Evolutionary conservation across 2,329 filamentous ascomycete species (phyloP).

Genomic region (Plectosphaerella plurivora): DNA sequence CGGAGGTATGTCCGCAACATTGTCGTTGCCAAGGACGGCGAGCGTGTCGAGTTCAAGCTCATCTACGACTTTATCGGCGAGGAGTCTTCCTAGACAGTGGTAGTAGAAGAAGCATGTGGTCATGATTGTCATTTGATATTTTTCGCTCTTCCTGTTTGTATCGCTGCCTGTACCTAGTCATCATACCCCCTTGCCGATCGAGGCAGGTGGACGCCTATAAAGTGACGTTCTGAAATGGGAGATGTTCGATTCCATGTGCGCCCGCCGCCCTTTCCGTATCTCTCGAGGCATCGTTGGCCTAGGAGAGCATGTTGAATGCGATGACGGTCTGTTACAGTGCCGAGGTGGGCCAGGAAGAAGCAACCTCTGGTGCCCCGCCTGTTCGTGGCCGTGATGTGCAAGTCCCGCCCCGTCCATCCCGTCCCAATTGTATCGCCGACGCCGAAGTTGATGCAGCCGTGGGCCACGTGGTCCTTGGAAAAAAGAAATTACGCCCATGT

Average conservation of each 20-base stretch:
- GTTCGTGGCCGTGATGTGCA: too few species aligned
- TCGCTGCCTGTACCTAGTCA: background rate
- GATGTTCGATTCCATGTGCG: too few species aligned
- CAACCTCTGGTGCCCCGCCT: too few species aligned
- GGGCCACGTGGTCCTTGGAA: too few species aligned
- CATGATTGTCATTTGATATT: too few species aligned
- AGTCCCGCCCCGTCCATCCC: background rate
- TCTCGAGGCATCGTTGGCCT: too few species aligned
- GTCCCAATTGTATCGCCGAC: slow-evolving; percentile 5
- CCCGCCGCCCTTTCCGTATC: too few species aligned
- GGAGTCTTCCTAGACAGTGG: slow-evolving; percentile 1
- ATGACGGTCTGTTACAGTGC: background rate
- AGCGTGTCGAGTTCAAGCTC: slow-evolving; percentile 46
- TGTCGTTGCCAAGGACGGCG: slow-evolving; percentile 43
- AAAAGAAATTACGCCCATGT: background rate
- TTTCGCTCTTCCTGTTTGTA: slow-evolving; percentile 1
- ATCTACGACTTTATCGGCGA: slow-evolving; percentile 48
- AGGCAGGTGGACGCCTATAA: too few species aligned
- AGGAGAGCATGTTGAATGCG: background rate
- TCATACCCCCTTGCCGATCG: too few species aligned
- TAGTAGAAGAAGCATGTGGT: slow-evolving; percentile 3
- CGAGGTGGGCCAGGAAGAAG: too few species aligned
- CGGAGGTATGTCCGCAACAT: slow-evolving; percentile 50
- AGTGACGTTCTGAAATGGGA: too few species aligned
- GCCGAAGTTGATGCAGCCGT: slow-evolving; percentile 11